phyloP scores from a whole-genome alignment of 2,329 filamentous ascomycete species.

The Xylaria hypoxylon region DNA sequence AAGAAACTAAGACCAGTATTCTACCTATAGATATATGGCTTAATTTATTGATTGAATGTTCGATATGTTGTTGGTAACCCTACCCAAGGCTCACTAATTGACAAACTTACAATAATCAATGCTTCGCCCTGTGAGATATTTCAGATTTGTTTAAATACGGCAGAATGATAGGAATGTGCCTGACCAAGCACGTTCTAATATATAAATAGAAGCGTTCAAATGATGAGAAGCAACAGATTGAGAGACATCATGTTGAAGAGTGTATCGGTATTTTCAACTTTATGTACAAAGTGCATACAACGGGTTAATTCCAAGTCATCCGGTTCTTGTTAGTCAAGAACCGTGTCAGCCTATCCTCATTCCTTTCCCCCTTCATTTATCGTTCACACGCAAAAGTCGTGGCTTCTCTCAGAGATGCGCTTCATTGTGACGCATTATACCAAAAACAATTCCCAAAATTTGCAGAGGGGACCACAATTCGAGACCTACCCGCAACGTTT shows the following conservation, averaged over 20 bases:
- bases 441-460: constrained; percentile 17
- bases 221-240: too few species aligned
- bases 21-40: too few species aligned
- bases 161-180: too few species aligned
- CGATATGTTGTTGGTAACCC: too few species aligned
- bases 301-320: neutral
- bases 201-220: too few species aligned
- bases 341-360: neutral
- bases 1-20: too few species aligned
- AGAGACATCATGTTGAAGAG: neutral
- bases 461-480: neutral
- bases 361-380: neutral
- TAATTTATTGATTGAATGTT: too few species aligned
- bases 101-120: too few species aligned
- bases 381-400: constrained; percentile 4
- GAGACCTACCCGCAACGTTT: constrained; percentile 3
- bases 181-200: too few species aligned
- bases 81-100: too few species aligned
- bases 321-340: constrained; percentile 2
- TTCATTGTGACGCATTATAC: constrained; percentile 17
- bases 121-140: too few species aligned
- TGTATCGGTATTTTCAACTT: constrained; percentile 19
- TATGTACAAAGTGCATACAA: constrained; percentile 36
- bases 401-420: constrained; percentile 6
- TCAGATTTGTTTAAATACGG: too few species aligned